Percentiles rank a stretch among this genome's conserved stretches.
Evolutionary conservation across 441 rosid species (phyloP).

Genomic region (Populus trichocarpa): DNA sequence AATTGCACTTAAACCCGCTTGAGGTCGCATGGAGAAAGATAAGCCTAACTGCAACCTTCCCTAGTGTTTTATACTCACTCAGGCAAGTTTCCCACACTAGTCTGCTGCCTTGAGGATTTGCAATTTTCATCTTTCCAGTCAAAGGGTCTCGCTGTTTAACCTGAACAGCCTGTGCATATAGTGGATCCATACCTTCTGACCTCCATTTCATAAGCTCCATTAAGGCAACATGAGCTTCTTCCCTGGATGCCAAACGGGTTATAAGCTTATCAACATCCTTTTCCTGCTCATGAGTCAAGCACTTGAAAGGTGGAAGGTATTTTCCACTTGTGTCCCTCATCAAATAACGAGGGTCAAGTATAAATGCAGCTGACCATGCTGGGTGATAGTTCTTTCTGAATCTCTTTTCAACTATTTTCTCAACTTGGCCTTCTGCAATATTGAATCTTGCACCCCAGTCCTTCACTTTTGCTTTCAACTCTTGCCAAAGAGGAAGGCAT

Average conservation of each 20-base stretch:
- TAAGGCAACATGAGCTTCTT: conserved; percentile 87
- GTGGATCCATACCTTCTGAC: conserved; percentile 85
- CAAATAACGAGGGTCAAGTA: conserved; percentile 88
- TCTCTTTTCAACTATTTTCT: conserved; percentile 78
- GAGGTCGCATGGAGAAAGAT: conserved; percentile 87
- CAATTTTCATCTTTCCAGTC: conserved; percentile 83
- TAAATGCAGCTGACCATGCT: conserved; percentile 91
- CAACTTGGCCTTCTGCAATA: conserved; percentile 62
- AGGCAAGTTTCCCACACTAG: conserved; percentile 97
- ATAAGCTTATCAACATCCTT: conserved; percentile 92
- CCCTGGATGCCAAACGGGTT: conserved; percentile 76
- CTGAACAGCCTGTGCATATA: conserved; percentile 91
- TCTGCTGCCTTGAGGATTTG: conserved; percentile 88
- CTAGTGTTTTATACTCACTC: conserved; percentile 75
- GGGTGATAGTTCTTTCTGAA: conserved; percentile 92
- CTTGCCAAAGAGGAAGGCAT: conserved; percentile 93
- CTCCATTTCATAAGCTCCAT: conserved; percentile 99
- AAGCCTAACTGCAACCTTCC: conserved; percentile 88
- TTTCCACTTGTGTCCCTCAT: conserved; percentile 75
- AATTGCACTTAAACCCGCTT: conserved; percentile 72
- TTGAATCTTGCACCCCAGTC: conserved; percentile 80
- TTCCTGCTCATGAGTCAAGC: conserved; percentile 78
- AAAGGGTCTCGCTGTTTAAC: conserved; percentile 79
- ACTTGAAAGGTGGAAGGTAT: conserved; percentile 89
- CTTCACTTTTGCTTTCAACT: conserved; percentile 70